A percentile compares a stretch with the other conserved stretches of the same genome.
Conservation (phyloP, 306 rosid genomes). For the Trichosanthes truncata region DNA sequence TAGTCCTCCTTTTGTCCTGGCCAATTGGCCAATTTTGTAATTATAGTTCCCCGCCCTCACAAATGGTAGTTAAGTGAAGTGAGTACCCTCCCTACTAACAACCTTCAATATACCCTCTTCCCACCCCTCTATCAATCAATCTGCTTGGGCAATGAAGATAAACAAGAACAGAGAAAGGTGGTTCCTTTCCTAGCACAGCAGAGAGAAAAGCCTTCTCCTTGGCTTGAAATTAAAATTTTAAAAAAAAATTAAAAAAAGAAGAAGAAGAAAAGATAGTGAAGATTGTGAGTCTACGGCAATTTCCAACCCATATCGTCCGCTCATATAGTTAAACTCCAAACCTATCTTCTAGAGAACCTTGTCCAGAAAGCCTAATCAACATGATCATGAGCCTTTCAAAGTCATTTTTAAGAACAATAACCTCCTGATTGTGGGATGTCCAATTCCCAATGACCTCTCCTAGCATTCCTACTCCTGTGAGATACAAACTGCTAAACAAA, state of each 20-base stretch:
- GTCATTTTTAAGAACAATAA: background rate
- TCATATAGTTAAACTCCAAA: background rate
- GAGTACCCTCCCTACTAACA: background rate
- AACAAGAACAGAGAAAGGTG: background rate
- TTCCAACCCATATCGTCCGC: background rate
- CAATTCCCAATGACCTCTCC: background rate
- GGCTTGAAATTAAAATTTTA: background rate
- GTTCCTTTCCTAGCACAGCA: background rate
- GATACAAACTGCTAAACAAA: background rate
- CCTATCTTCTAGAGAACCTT: background rate
- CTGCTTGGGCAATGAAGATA: background rate
- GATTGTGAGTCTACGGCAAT: background rate
- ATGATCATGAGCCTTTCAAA: background rate
- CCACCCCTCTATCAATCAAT: background rate
- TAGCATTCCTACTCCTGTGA: background rate
- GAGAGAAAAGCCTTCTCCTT: background rate
- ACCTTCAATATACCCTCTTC: background rate
- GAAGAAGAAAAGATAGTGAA: too few relatives aligned
- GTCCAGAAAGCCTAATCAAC: background rate
- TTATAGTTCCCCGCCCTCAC: background rate
- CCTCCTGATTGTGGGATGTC: background rate
- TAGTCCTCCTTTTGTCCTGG: background rate
- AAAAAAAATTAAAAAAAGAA: too few relatives aligned
- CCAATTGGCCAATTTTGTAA: background rate
- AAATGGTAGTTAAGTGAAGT: background rate